Base-by-base conservation (phyloP, 1,139 yeast species). In the Candida neerlandica region DNA sequence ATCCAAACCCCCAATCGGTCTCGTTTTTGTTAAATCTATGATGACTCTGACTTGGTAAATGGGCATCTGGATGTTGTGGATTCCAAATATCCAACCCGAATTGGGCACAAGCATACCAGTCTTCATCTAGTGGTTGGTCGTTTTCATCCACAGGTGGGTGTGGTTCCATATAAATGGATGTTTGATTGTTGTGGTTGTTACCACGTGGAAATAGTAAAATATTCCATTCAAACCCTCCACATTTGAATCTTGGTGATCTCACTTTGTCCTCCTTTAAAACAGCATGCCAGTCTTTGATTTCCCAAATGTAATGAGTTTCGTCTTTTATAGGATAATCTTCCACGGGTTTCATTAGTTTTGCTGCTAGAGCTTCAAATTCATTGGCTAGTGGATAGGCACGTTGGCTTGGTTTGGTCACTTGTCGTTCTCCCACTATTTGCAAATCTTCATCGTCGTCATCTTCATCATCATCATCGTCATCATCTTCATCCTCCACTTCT, bases 1-100 rank as follows among this genome's bases (percentile, higher is more conserved):
- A 84, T 5, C 92, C 82, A 66, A 94, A 94, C 29, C 99, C 99
- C 99, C 99, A 94, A 67, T 94, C 99, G 1, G 90, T 80, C 52
- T 89, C 96, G 47, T 78, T 76, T 15, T 82, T 74, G 58, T 77
- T 83, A 68, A 90, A 94, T 54, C 99, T 75, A 63, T 91, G 97
- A 51, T 80, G 81, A 0, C 97, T 87, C n/a, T 80, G 77, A 59
- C 82, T 84, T n/a, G 80, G 71, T 35, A 84, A 75, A 61, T 81
- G 84, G 19, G 82, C 73, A 7, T 77, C 68, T 0, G 94, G 86
- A 58, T 85, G 82, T 10, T 75, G 71, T 1, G 97, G 96, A 62
- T 89, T 89, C 83, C 97, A 92, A 55, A 90, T 75, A 52, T 86
- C 89, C 44, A 94, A 78, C 2, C 90, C 90, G 69, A 94, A 94